Percentiles rank a stretch among this genome's conserved stretches.
phyloP scores from a whole-genome alignment of 2,329 filamentous ascomycete species.

The Fusarium sp. region DNA sequence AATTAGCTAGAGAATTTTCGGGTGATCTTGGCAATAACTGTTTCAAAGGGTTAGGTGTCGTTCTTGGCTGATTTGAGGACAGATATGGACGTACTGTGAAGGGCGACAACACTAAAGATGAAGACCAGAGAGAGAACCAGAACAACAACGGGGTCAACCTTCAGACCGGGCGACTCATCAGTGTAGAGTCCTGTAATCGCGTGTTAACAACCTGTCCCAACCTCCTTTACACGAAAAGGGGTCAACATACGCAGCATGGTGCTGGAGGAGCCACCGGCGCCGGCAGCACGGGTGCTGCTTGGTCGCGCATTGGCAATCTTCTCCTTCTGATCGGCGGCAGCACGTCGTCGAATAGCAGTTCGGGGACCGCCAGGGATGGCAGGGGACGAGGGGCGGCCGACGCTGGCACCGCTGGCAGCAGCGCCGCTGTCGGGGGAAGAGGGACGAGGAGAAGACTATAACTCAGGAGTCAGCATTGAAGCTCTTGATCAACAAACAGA shows the following conservation, averaged over 20 bases:
- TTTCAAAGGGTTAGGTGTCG: constrained; percentile 34
- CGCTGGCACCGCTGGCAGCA: constrained; percentile 74
- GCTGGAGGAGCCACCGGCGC: constrained; percentile 94
- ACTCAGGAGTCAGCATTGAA: neutral
- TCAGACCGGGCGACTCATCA: constrained; percentile 95
- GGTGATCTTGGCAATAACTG: constrained; percentile 96
- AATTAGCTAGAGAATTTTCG: constrained; percentile 81
- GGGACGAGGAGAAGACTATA: constrained; percentile 69
- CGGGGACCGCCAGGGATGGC: constrained; percentile 93
- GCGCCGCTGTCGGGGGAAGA: constrained; percentile 70
- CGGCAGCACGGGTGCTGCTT: constrained; percentile 90
- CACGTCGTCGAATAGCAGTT: constrained; percentile 93
- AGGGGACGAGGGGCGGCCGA: constrained; percentile 85
- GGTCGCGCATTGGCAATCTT: constrained; percentile 94
- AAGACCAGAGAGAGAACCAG: constrained; percentile 96
- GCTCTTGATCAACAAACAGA: neutral
- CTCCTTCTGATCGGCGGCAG: constrained; percentile 97
- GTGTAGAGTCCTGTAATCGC: constrained; percentile 83
- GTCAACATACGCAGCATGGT: constrained; percentile 91
- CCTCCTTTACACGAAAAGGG: neutral
- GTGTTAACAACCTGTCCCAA: constrained; percentile 44
- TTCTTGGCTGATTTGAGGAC: neutral
- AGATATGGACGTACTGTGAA: constrained; percentile 81
- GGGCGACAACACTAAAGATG: constrained; percentile 97
- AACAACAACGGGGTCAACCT: constrained; percentile 98